Evolutionary conservation across 257 asterid species (phyloP).

Genomic region (Cruciata laevipes): DNA sequence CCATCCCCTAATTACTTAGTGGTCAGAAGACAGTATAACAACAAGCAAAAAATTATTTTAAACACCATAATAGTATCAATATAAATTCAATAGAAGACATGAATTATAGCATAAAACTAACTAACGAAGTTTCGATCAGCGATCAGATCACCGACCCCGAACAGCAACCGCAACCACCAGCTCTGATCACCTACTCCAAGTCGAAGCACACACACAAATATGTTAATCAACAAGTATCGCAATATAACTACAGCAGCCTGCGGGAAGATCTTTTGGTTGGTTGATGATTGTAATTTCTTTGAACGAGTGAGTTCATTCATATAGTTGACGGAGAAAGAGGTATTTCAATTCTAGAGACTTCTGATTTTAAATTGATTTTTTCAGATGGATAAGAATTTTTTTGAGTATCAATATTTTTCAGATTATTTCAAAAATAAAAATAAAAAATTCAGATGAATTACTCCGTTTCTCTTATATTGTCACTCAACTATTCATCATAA

Average conservation of each 20-base stretch:
- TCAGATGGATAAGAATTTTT: no score
- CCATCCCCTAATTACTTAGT: neutral
- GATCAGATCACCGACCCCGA: constrained; percentile 20
- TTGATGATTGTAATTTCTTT: no score
- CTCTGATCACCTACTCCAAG: neutral
- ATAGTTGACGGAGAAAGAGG: neutral
- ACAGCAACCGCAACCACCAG: neutral
- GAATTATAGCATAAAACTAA: constrained; percentile 8
- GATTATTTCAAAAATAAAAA: no score
- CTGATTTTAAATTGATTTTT: neutral
- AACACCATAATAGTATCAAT: neutral
- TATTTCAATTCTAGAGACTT: neutral
- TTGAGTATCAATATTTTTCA: no score
- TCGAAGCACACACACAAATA: neutral
- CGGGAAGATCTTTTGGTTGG: no score
- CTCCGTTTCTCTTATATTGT: no score
- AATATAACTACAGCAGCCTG: no score
- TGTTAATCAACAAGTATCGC: no score
- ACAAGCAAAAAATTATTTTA: neutral
- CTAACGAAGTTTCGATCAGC: constrained; percentile 33
- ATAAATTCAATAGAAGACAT: no score
- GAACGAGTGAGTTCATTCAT: neutral
- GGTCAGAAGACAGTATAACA: neutral
- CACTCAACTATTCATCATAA: no score
- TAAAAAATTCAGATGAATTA: no score